A percentile compares a stretch with the other conserved stretches of the same genome.
phyloP scores from a whole-genome alignment of 164 flowering plant genomes.

The Vitis labrusca region DNA sequence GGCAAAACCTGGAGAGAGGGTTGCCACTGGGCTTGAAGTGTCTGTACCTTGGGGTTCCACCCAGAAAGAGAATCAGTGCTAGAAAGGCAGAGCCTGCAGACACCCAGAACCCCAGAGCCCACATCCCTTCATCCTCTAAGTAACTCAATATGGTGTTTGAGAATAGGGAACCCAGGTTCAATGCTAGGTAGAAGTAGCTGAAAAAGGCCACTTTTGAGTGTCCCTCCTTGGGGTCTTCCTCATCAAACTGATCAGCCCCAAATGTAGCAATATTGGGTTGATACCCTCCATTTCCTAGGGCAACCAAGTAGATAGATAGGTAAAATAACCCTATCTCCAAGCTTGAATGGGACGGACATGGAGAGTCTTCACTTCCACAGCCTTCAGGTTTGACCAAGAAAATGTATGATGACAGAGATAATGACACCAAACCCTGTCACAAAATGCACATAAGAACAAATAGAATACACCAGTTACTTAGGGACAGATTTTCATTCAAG shows the following conservation, averaged over 20 bases:
- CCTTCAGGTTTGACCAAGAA: slow-evolving; percentile 75
- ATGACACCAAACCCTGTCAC: slow-evolving; percentile 64
- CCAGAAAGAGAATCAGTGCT: slow-evolving; percentile 67
- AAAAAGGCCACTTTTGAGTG: slow-evolving; percentile 78
- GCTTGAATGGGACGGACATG: slow-evolving; percentile 58
- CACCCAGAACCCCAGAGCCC: slow-evolving; percentile 89
- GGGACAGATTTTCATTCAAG: too few species aligned
- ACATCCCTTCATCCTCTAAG: slow-evolving; percentile 81
- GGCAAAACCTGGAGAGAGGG: slow-evolving; percentile 73
- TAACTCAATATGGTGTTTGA: slow-evolving; percentile 81
- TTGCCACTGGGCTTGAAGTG: slow-evolving; percentile 84
- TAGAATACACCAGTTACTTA: background rate
- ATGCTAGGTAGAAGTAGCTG: slow-evolving; percentile 88
- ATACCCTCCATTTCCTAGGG: slow-evolving; percentile 94
- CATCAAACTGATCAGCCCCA: slow-evolving; percentile 94
- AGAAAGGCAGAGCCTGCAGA: slow-evolving; percentile 70
- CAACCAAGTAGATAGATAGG: slow-evolving; percentile 71
- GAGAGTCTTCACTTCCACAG: slow-evolving; percentile 49
- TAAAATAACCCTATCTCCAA: slow-evolving; percentile 58
- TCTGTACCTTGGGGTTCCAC: slow-evolving; percentile 69
- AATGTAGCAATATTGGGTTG: slow-evolving; percentile 94
- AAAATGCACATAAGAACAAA: slow-evolving; percentile 6
- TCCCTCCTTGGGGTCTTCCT: slow-evolving; percentile 62
- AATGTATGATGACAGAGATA: slow-evolving; percentile 62
- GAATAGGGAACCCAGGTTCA: slow-evolving; percentile 85